These are phyloP conservation scores for Tripterygium wilfordii DNA, from an alignment of 177 flowering plant genomes.

Conservation along the genomic window DNA sequence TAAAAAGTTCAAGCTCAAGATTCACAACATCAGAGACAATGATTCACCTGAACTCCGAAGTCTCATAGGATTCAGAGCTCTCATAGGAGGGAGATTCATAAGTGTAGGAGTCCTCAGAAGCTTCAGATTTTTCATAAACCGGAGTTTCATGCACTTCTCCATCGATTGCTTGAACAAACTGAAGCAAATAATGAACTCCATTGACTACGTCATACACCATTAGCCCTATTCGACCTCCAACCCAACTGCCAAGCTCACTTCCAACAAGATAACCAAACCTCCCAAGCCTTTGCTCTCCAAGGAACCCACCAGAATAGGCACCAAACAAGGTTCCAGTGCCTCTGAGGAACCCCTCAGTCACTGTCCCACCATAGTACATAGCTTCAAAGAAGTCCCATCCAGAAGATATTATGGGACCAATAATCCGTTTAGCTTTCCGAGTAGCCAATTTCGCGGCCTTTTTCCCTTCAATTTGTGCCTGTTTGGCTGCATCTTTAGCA, in stretches of 20 bases:
- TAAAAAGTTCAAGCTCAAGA: background rate
- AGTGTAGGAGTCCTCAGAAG: slow-evolving; percentile 16
- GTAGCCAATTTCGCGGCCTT: slow-evolving; percentile 84
- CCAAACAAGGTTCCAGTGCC: slow-evolving; percentile 85
- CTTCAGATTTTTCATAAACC: slow-evolving; percentile 22
- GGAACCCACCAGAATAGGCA: slow-evolving; percentile 65
- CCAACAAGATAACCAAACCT: slow-evolving; percentile 83
- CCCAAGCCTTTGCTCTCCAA: slow-evolving; percentile 75
- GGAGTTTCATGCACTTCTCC: slow-evolving; percentile 13
- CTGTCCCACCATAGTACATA: slow-evolving; percentile 74
- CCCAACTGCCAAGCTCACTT: slow-evolving; percentile 90
- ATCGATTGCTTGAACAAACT: slow-evolving; percentile 33
- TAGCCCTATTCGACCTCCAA: slow-evolving; percentile 84
- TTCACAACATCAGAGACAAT: background rate
- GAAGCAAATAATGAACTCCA: slow-evolving; percentile 68
- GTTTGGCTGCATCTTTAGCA: slow-evolving; percentile 64
- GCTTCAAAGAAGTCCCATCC: slow-evolving; percentile 98
- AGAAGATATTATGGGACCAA: slow-evolving; percentile 82
- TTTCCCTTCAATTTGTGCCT: slow-evolving; percentile 65
- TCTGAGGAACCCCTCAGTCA: slow-evolving; percentile 77
- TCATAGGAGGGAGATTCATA: slow-evolving; percentile 17
- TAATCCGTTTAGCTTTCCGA: slow-evolving; percentile 69
- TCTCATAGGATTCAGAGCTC: slow-evolving; percentile 10
- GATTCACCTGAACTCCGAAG: slow-evolving; percentile 13
- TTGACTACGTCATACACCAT: slow-evolving; percentile 82